These are phyloP conservation scores for Erodium moschatum DNA, from an alignment of 441 rosid species.

Conservation along the genomic window DNA sequence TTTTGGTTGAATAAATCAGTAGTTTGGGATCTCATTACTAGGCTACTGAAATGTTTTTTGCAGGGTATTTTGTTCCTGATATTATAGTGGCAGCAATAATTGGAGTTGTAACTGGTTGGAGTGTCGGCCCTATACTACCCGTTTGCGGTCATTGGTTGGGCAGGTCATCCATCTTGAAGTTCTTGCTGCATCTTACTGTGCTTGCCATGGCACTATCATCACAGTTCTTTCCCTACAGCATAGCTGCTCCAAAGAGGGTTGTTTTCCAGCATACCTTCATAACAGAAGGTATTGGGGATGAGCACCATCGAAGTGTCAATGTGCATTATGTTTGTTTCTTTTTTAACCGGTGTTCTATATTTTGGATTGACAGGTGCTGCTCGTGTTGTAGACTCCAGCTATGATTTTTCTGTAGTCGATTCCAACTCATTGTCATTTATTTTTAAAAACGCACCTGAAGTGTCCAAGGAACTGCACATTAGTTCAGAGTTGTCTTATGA, in stretches of 20 bases:
- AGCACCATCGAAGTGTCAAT: slow-evolving; percentile 1
- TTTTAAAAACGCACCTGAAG: slow-evolving; percentile 61
- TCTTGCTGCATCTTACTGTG: slow-evolving; percentile 60
- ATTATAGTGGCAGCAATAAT: slow-evolving; percentile 54
- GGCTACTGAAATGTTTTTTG: slow-evolving; percentile 20
- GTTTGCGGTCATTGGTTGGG: slow-evolving; percentile 71
- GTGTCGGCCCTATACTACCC: slow-evolving; percentile 77
- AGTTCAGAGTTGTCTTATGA: slow-evolving; percentile 42
- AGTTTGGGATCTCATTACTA: slow-evolving; percentile 10
- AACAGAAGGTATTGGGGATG: slow-evolving; percentile 49
- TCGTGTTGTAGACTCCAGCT: slow-evolving; percentile 48
- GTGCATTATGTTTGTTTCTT: neutral
- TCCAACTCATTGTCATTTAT: slow-evolving; percentile 68
- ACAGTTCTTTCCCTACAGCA: slow-evolving; percentile 85
- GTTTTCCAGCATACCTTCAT: slow-evolving; percentile 69
- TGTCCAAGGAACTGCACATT: slow-evolving; percentile 48
- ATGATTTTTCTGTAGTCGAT: slow-evolving; percentile 68
- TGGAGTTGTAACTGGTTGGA: slow-evolving; percentile 68
- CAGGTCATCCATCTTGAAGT: slow-evolving; percentile 57
- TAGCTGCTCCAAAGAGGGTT: slow-evolving; percentile 81
- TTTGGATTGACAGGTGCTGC: slow-evolving; percentile 49
- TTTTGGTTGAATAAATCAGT: neutral
- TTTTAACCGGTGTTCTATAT: slow-evolving; percentile 13
- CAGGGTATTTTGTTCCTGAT: slow-evolving; percentile 76
- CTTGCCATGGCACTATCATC: slow-evolving; percentile 79